Percentiles rank a stretch among this genome's conserved stretches.
Conservation (phyloP, 2,329 filamentous ascomycete genomes). For the Hymenoscyphus occultus region DNA sequence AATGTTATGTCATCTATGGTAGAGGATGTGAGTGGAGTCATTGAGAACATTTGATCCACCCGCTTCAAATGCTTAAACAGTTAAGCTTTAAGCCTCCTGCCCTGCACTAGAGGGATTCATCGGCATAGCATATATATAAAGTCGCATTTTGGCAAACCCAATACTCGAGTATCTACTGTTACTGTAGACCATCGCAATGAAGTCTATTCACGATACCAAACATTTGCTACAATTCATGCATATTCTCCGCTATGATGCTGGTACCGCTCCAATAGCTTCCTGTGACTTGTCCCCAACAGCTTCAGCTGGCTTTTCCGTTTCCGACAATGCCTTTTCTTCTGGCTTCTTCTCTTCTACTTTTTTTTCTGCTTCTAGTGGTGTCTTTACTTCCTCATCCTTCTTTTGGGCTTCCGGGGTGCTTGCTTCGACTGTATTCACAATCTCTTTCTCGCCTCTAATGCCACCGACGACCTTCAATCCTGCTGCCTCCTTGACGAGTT, state of each 20-base stretch:
- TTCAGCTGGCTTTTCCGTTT: conserved; percentile 22
- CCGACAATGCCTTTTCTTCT: conserved; percentile 2
- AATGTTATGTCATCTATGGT: too few species aligned
- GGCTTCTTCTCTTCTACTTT: background rate
- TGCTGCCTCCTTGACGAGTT: conserved; percentile 29
- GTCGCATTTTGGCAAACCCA: background rate
- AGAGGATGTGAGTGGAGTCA: too few species aligned
- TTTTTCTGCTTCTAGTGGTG: background rate
- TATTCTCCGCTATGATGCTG: conserved; percentile 26
- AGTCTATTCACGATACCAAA: background rate
- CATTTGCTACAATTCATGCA: background rate
- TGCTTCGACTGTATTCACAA: conserved; percentile 8
- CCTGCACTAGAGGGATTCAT: too few species aligned
- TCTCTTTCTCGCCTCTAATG: conserved; percentile 29
- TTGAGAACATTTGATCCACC: too few species aligned
- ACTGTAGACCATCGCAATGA: background rate
- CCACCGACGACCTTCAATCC: conserved; percentile 35
- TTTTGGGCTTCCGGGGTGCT: background rate
- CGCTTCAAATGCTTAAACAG: too few species aligned
- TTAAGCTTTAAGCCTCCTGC: too few species aligned
- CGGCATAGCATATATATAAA: background rate
- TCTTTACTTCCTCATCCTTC: background rate
- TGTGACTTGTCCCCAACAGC: conserved; percentile 16
- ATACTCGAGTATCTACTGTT: background rate
- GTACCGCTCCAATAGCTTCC: conserved; percentile 27